Evolutionary conservation across 345 rosid genomes (phyloP).

Genomic region (Acer saccharum): DNA sequence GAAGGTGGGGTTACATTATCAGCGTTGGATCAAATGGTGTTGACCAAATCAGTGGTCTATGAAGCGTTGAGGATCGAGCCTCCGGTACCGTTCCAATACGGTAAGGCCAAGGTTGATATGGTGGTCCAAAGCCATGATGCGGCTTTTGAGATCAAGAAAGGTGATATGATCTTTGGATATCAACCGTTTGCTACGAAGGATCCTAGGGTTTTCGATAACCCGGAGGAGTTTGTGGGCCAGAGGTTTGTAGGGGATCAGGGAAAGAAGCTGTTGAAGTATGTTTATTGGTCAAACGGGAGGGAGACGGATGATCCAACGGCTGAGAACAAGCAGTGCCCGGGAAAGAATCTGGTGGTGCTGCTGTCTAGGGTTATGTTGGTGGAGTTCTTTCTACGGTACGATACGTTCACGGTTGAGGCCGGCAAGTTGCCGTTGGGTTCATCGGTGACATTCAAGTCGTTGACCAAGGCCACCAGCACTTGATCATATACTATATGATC

Average conservation of each 20-base stretch:
- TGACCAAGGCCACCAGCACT: conserved; percentile 30
- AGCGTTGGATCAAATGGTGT: conserved; percentile 39
- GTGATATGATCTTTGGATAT: conserved; percentile 55
- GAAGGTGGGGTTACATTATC: conserved; percentile 35
- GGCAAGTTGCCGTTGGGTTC: conserved; percentile 18
- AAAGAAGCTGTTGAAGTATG: conserved; percentile 43
- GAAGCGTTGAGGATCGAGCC: conserved; percentile 50
- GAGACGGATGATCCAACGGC: conserved; percentile 43
- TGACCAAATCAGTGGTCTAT: conserved; percentile 51
- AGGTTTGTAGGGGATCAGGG: conserved; percentile 48
- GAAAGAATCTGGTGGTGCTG: conserved; percentile 53
- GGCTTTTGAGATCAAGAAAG: conserved; percentile 44
- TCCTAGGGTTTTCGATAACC: conserved; percentile 35
- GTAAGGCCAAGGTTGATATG: conserved; percentile 39
- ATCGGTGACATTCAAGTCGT: conserved; percentile 41
- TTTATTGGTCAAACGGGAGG: conserved; percentile 56
- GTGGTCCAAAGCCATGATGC: conserved; percentile 53
- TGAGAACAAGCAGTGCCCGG: conserved; percentile 55
- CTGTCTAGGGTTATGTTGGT: conserved; percentile 38
- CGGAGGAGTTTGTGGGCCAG: conserved; percentile 43
- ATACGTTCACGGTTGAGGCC: conserved; percentile 38
- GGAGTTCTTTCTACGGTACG: conserved; percentile 58
- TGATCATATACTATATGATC: background rate
- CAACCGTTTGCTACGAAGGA: conserved; percentile 51
- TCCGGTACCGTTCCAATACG: conserved; percentile 50